phyloP scores from a whole-genome alignment of 179 eudicot genomes.

The Beta corolliflora region DNA sequence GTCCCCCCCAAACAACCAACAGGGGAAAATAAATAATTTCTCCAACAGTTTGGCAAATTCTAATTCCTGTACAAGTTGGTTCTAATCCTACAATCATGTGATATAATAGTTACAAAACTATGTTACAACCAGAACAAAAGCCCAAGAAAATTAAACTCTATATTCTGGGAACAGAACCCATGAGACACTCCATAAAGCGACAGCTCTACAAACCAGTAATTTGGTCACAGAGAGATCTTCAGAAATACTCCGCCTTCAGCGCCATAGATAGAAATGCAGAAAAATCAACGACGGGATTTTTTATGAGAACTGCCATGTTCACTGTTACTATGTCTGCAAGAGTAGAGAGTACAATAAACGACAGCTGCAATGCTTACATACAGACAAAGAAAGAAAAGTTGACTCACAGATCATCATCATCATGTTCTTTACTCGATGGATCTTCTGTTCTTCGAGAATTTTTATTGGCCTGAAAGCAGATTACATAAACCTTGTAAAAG shows the following conservation, averaged over 20 bases:
- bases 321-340: constrained; percentile 43
- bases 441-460: constrained; percentile 32
- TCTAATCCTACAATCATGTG: constrained; percentile 29
- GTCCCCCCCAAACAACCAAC: constrained; percentile 7
- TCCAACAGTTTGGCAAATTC: constrained; percentile 13
- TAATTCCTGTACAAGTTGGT: constrained; percentile 30
- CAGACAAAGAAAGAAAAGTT: background rate
- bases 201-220: constrained; percentile 9
- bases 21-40: background rate
- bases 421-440: constrained; percentile 45
- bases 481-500: background rate
- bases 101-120: constrained; percentile 22
- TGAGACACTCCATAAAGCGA: constrained; percentile 2
- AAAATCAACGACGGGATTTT: constrained; percentile 40
- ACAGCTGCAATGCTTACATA: background rate
- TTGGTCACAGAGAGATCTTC: constrained; percentile 9
- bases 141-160: background rate
- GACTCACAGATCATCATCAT: constrained; percentile 49
- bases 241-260: background rate
- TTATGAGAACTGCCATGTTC: constrained; percentile 43
- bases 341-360: constrained; percentile 7
- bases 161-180: constrained; percentile 1
- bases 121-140: constrained; percentile 27
- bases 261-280: constrained; percentile 12
- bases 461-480: constrained; percentile 36